Conservation (phyloP, 345 rosid species). For the Populus simonii region DNA sequence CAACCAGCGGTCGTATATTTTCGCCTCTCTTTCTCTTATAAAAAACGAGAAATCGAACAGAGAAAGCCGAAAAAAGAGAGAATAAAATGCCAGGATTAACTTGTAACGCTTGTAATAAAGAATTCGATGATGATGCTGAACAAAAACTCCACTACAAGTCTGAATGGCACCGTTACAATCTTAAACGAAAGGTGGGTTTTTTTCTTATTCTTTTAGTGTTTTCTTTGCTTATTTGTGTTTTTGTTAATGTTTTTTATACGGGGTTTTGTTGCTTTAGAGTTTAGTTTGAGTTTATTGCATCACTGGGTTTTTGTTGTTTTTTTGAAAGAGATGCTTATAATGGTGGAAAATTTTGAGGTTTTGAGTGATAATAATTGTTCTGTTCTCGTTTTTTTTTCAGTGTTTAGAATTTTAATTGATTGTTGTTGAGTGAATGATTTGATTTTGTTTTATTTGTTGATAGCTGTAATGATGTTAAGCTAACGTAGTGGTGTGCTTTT, state of each 20-base stretch:
- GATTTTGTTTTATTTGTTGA: not conserved
- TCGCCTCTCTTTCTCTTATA: not conserved
- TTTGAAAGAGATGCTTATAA: not conserved
- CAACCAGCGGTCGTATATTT: conserved; percentile 8
- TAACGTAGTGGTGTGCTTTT: not conserved
- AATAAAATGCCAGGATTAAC: conserved; percentile 62
- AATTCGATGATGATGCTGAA: conserved; percentile 67
- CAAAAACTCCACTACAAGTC: conserved; percentile 87
- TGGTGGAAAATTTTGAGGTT: not conserved
- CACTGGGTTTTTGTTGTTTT: not conserved
- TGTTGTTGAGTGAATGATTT: not conserved
- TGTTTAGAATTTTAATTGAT: not conserved
- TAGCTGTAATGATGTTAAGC: not conserved
- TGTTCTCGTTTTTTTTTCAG: not conserved
- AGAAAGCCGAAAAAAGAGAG: not conserved
- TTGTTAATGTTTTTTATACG: not conserved
- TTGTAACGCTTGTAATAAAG: conserved; percentile 92
- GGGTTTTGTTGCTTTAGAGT: not conserved
- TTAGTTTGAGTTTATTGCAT: not conserved
- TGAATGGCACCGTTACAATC: conserved; percentile 98
- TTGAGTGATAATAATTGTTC: not conserved
- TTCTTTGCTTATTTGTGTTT: not conserved
- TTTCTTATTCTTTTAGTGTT: not conserved
- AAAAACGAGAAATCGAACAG: not conserved
- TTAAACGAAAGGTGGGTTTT: conserved; percentile 81